Conservation (phyloP, 73 alveolate genomes). For the Blepharisma japonicum region DNA sequence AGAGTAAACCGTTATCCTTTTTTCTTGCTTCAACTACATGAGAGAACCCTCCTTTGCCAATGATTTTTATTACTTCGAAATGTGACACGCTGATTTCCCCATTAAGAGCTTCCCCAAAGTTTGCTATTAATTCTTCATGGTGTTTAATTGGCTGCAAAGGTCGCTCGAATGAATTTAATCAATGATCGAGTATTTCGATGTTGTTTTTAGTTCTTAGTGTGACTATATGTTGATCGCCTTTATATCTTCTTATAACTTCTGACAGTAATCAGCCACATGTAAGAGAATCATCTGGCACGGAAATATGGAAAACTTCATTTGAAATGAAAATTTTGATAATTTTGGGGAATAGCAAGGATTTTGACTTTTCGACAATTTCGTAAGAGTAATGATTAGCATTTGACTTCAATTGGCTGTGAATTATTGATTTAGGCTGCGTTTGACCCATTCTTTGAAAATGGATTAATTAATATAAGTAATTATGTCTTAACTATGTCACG, state of each 20-base stretch:
- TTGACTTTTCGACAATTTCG: too few species aligned
- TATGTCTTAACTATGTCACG: too few species aligned
- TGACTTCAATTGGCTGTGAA: too few species aligned
- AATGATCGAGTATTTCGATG: conserved; percentile 11
- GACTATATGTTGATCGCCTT: not conserved
- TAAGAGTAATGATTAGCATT: too few species aligned
- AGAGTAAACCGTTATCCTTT: conserved; percentile 74
- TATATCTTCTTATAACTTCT: conserved; percentile 25
- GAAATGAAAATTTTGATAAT: too few species aligned
- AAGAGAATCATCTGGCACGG: conserved; percentile 3
- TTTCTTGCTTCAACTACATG: conserved; percentile 71
- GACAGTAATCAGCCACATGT: conserved; percentile 20
- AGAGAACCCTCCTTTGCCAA: conserved; percentile 87
- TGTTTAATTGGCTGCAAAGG: conserved; percentile 8
- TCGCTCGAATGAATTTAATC: conserved; percentile 10
- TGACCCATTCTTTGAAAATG: too few species aligned
- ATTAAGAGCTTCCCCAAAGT: conserved; percentile 4
- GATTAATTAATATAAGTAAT: too few species aligned
- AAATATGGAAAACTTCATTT: too few species aligned
- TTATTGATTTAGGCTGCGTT: too few species aligned
- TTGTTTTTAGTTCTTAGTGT: conserved; percentile 33
- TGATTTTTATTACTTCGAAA: conserved; percentile 51
- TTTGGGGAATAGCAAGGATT: too few species aligned
- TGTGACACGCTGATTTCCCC: conserved; percentile 14
- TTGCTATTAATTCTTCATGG: not conserved